Percentiles rank a stretch among this genome's conserved stretches.
phyloP scores from a whole-genome alignment of 495 filamentous ascomycete species.

The Bathelium albidoporum region DNA sequence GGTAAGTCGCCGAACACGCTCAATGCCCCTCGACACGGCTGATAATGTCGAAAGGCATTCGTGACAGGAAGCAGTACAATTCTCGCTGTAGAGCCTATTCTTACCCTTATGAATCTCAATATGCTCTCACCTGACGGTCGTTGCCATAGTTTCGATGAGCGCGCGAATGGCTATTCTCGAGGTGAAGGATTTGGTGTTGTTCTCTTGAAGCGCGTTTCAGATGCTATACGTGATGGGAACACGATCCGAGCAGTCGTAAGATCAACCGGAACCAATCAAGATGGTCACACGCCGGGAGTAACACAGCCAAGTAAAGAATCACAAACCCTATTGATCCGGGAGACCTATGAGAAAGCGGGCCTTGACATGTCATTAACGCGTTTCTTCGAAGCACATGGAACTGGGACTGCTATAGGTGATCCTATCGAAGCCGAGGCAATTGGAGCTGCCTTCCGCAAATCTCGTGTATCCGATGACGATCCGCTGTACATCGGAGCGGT shows the following conservation, averaged over 20 bases:
- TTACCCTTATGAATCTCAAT: neutral
- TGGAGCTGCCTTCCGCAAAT: neutral
- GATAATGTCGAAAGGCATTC: no score
- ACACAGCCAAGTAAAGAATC: neutral
- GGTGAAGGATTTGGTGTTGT: constrained; percentile 31
- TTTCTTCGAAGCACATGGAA: constrained; percentile 10
- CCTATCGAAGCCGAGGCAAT: constrained; percentile 4
- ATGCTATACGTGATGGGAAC: neutral
- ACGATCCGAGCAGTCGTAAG: neutral
- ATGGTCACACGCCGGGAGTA: neutral
- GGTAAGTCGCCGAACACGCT: neutral
- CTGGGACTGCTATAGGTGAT: constrained; percentile 9
- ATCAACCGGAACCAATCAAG: neutral
- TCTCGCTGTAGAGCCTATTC: neutral
- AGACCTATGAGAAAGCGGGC: neutral
- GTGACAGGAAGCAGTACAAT: no score
- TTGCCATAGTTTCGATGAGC: constrained; percentile 5
- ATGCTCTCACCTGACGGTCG: neutral
- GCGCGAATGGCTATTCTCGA: constrained; percentile 28
- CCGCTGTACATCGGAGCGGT: constrained; percentile 4
- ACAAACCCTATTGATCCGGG: neutral
- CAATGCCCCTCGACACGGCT: neutral
- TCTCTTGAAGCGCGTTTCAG: constrained; percentile 16
- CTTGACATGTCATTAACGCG: neutral
- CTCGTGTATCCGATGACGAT: neutral